Base-by-base conservation (phyloP, 2,329 filamentous ascomycete genomes). In the Cryoendolithus antarcticus region DNA sequence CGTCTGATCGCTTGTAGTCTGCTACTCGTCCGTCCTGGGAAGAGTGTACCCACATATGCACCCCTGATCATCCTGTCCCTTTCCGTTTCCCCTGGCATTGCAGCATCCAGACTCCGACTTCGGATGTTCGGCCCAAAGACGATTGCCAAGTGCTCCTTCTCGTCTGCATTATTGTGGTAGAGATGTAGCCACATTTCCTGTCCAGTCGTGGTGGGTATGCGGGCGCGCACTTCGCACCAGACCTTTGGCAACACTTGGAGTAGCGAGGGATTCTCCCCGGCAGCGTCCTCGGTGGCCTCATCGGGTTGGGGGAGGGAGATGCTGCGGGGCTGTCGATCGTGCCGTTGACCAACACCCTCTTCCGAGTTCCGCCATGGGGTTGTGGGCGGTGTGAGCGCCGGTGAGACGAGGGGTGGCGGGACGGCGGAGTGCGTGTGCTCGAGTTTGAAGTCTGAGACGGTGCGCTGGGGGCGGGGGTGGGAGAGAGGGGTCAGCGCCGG, bases 141-240 rank as follows among this genome's bases (percentile, higher is more conserved):
- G 55, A 98, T 96, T 11, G 91, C 91, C 37, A 98, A 66, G 59
- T 98, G 91, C 57, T 98, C 91, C 62, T 98, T 98, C 48, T 80
- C 84, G 61, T 98, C 91, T 5, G 85, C 77, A 52, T 83, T 83
- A 62, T 98, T 98, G 46, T 80, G 80, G 64, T 98, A 98, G 1
- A 96, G 69, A 57, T 98, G 89, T 37, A 98, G 64, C 62, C 93
- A 98, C 86, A 98, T 96, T 62, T 98, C 88, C 8, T 86, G 83
- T 3, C 89, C 89, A 0, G 74, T 77, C 2, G 86, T 89, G 1
- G 89, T 96, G 1, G 91, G 91, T 52, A 98, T 98, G 39, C 91
- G 80, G 11, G 91, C 91, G 49, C 91, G 82, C 35, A 96, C 91
- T 48, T 93, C 78, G 65, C 91, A 98, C 58, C 85, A 79, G n/a